Evolutionary conservation across 176 grass and related monocot species (phyloP).

Genomic region (Avena sativa): DNA sequence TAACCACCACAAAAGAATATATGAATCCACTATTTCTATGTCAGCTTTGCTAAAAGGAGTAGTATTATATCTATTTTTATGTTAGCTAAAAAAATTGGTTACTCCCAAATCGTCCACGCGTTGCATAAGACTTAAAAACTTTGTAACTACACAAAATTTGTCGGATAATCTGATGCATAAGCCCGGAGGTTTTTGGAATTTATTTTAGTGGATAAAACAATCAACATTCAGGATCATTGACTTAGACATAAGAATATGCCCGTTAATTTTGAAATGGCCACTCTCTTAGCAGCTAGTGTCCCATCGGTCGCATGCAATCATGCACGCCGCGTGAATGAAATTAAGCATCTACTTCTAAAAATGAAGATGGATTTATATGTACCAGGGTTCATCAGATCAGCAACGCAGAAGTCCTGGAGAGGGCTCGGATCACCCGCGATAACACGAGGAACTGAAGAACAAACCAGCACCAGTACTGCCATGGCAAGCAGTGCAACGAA

Average conservation of each 20-base stretch:
- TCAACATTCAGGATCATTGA: neutral
- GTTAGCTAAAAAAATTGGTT: neutral
- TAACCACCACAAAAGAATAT: neutral
- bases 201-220: neutral
- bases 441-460: constrained; percentile 34
- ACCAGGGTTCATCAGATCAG: constrained; percentile 55
- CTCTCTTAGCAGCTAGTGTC: neutral
- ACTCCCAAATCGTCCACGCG: neutral
- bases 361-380: neutral
- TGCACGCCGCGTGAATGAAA: neutral
- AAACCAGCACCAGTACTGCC: constrained; percentile 14
- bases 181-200: no score
- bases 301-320: neutral
- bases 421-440: constrained; percentile 61
- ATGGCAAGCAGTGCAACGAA: constrained; percentile 47
- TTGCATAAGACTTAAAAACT: neutral
- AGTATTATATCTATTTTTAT: neutral
- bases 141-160: no score
- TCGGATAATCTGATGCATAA: neutral
- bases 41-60: no score
- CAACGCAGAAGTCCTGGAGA: constrained; percentile 85
- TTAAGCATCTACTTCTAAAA: neutral
- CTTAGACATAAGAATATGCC: neutral
- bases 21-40: neutral
- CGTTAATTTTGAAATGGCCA: neutral